phyloP scores from a whole-genome alignment of 345 rosid species.

The Alliaria petiolata region DNA sequence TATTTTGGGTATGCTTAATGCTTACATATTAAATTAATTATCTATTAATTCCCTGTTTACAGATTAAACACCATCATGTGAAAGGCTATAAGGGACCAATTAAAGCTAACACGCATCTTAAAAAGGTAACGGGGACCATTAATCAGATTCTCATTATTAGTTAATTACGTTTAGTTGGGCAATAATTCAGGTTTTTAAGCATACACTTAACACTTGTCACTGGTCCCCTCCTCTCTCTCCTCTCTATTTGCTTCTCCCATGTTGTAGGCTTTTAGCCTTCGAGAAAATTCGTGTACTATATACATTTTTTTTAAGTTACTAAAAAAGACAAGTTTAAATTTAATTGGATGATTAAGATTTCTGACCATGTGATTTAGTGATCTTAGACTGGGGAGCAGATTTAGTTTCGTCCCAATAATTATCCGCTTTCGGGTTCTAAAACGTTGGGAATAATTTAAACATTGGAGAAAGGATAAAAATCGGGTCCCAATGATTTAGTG shows the following conservation, averaged over 20 bases:
- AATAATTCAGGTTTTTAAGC: conserved; percentile 19
- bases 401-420: conserved; percentile 23
- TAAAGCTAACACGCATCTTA: conserved; percentile 27
- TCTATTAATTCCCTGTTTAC: not conserved
- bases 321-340: not conserved
- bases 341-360: conserved; percentile 28
- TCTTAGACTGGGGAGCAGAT: conserved; percentile 28
- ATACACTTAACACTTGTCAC: conserved; percentile 29
- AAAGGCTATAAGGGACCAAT: conserved; percentile 25
- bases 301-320: not conserved
- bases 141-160: conserved; percentile 8
- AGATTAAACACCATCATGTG: conserved; percentile 23
- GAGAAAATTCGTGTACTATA: conserved; percentile 25
- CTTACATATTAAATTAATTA: not conserved
- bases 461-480: not conserved
- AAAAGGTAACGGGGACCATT: conserved; percentile 29
- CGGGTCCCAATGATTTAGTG: no score
- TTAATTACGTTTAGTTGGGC: conserved; percentile 26
- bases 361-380: conserved; percentile 31
- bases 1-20: not conserved
- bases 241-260: conserved; percentile 27
- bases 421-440: conserved; percentile 14
- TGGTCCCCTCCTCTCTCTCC: conserved; percentile 22
- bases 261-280: conserved; percentile 30
- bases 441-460: not conserved